phyloP scores from a whole-genome alignment of 768 basidiomycete species.

The Porpolomopsis calyptriformis region DNA sequence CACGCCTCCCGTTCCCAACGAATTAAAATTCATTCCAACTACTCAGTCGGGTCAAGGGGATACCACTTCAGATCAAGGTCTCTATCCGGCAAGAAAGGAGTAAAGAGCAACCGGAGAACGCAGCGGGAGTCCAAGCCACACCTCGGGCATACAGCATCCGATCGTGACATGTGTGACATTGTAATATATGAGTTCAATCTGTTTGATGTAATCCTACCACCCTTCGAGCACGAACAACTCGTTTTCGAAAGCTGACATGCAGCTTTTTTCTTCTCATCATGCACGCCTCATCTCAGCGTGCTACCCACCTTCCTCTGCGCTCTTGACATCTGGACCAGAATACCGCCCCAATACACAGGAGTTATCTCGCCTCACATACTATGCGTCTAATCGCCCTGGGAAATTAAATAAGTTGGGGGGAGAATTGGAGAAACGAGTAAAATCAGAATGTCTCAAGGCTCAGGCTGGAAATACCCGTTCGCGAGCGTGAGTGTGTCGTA shows the following conservation, averaged over 20 bases:
- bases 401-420: slow-evolving; percentile 68
- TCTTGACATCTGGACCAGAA: slow-evolving; percentile 65
- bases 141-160: no score
- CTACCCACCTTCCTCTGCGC: slow-evolving; percentile 69
- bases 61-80: no score
- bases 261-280: slow-evolving; percentile 74
- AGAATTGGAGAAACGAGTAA: slow-evolving; percentile 69
- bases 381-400: slow-evolving; percentile 57
- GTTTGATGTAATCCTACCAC: no score
- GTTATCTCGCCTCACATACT: slow-evolving; percentile 70
- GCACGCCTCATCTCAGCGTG: slow-evolving; percentile 75
- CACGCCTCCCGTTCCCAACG: no score
- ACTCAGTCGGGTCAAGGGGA: no score
- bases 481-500: slow-evolving; percentile 53
- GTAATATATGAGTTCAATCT: no score
- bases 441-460: slow-evolving; percentile 54
- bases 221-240: no score
- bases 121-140: no score
- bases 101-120: no score
- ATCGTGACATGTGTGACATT: no score
- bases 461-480: slow-evolving; percentile 65
- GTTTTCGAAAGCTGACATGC: slow-evolving; percentile 32
- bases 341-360: slow-evolving; percentile 79
- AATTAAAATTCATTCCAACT: no score
- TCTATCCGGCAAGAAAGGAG: no score